Evolutionary conservation across 768 basidiomycete genomes (phyloP).

Genomic region (Nidula microcarpa): DNA sequence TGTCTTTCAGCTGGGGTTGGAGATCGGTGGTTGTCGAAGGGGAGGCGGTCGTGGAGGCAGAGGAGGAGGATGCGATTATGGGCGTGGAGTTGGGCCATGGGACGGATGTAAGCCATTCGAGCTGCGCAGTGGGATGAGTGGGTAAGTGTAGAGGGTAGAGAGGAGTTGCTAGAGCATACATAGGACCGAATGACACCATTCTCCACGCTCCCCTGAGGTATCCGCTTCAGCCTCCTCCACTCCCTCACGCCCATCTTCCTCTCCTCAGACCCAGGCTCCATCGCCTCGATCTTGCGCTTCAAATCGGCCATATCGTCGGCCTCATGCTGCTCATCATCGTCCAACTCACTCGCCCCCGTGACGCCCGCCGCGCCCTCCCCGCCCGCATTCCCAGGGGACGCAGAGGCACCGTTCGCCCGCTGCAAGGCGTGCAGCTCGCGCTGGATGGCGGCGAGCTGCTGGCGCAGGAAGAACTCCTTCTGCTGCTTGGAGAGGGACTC

Average conservation of each 20-base stretch:
- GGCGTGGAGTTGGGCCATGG: constrained; percentile 68
- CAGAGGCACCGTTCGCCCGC: constrained; percentile 21
- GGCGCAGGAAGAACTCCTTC: constrained; percentile 82
- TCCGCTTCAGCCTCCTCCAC: constrained; percentile 79
- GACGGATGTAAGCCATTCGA: constrained; percentile 85
- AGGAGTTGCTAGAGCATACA: constrained; percentile 37
- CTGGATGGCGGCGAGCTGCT: constrained; percentile 79
- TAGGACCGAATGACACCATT: constrained; percentile 85
- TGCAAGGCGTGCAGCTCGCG: constrained; percentile 64
- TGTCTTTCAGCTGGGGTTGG: constrained; percentile 25
- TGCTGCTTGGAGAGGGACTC: constrained; percentile 86
- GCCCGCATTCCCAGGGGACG: constrained; percentile 3
- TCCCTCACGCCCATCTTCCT: constrained; percentile 80
- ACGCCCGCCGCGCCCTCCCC: constrained; percentile 7
- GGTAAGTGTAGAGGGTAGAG: constrained; percentile 1
- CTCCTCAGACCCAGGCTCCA: constrained; percentile 73
- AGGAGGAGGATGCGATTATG: constrained; percentile 8
- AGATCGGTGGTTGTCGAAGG: constrained; percentile 11
- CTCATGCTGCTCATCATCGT: constrained; percentile 78
- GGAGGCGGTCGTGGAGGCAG: constrained; percentile 9
- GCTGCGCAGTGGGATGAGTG: constrained; percentile 30
- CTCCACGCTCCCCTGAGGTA: constrained; percentile 89
- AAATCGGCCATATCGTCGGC: constrained; percentile 77
- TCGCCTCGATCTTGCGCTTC: constrained; percentile 68
- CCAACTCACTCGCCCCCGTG: constrained; percentile 48